Evolutionary conservation across 2,329 filamentous ascomycete genomes (phyloP).

Genomic region (Pseudogymnoascus sp.): DNA sequence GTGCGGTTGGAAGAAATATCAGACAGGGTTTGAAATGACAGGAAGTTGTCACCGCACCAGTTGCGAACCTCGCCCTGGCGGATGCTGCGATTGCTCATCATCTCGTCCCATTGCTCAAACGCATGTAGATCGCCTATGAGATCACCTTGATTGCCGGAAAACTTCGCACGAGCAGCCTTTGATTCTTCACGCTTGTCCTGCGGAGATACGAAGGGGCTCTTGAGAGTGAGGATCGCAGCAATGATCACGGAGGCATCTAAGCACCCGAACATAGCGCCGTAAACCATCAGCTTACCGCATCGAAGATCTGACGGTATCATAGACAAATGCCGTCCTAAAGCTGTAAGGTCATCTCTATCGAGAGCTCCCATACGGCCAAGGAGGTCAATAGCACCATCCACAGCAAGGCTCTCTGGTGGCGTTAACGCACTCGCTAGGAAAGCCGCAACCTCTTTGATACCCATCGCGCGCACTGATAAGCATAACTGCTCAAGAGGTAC

Average conservation of each 20-base stretch:
- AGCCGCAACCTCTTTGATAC: slow-evolving; percentile 66
- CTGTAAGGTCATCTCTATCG: slow-evolving; percentile 77
- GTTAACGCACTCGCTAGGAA: slow-evolving; percentile 85
- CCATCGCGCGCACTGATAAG: slow-evolving; percentile 91
- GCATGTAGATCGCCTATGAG: slow-evolving; percentile 79
- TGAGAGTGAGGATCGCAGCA: slow-evolving; percentile 82
- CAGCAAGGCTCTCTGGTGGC: slow-evolving; percentile 74
- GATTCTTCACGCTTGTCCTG: slow-evolving; percentile 75
- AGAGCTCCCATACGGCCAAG: slow-evolving; percentile 81
- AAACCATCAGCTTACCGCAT: slow-evolving; percentile 91
- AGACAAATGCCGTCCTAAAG: slow-evolving; percentile 83
- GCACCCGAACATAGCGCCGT: slow-evolving; percentile 87
- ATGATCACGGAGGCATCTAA: slow-evolving; percentile 83
- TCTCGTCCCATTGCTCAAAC: slow-evolving; percentile 71
- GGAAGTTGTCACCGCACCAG: slow-evolving; percentile 81
- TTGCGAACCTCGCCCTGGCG: slow-evolving; percentile 55
- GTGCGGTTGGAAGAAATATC: slow-evolving; percentile 81
- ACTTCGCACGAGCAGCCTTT: slow-evolving; percentile 64
- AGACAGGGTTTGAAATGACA: slow-evolving; percentile 72
- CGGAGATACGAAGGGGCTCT: slow-evolving; percentile 78
- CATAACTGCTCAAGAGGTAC: slow-evolving; percentile 93
- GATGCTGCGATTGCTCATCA: slow-evolving; percentile 45
- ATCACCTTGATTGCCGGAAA: slow-evolving; percentile 73
- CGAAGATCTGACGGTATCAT: slow-evolving; percentile 91
- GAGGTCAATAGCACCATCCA: slow-evolving; percentile 74